Base-by-base conservation (phyloP, 148 eudicot species). In the Amaranthus palmeri region DNA sequence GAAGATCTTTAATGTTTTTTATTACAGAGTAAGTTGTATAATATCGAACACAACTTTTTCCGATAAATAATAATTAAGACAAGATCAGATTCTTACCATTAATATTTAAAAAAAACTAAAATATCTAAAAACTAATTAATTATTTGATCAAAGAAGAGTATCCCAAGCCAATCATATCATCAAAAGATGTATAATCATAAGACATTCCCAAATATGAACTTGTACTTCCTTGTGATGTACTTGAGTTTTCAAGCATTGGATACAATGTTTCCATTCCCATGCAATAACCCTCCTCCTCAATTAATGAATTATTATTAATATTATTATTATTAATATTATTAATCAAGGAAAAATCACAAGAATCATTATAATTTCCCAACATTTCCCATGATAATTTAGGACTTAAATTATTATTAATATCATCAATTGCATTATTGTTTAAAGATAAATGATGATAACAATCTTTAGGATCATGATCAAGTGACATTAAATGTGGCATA, bases 141-240 rank as follows among this genome's bases (percentile, higher is more conserved):
- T 25, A 25, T 25, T 25, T 25, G 2, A 25, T 25, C 46, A 78
- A 81, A 65, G 88, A 79, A 72, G 88, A 79, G 70, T 83, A 79
- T 15, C 84, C 92, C 71, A 81, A 73, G 72, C 80, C 85, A 78
- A 79, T 72, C 44, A 69, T 74, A 80, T 82, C 90, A 72, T 77
- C 82, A 68, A 77, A 82, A 72, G 74, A 51, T 58, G 84, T 60
- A 65, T 17, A 15, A 68, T 14, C 43, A 49, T 50, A 65, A 77
- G 66, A 25, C 56, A 17, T 25, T 18, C 66, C 71, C 54, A 54
- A 76, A 72, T 53, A 77, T 58, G 59, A 61, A 54, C 67, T 74
- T 71, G 65, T n/a, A n/a, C n/a, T n/a, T 50, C 81, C 17, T 43
- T 3, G 60, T 56, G 18, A 56, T 11, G 65, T n/a, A 7, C n/a